Percentiles rank a stretch among this genome's conserved stretches.
Evolutionary conservation across 805 yeast species (phyloP).

Genomic region (Wickerhamomyces tratensis): DNA sequence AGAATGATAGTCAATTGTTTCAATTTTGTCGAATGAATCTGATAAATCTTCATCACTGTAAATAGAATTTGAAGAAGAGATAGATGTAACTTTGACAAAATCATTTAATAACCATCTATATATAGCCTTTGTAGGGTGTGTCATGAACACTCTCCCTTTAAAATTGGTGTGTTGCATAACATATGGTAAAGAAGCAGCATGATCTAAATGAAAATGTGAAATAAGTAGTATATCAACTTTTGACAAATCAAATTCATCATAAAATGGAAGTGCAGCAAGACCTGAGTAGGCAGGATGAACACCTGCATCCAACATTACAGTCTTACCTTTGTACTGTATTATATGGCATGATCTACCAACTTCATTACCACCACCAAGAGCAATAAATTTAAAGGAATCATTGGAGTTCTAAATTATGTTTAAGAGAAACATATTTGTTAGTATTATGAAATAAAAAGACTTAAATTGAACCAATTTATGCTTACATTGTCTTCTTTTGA

Average conservation of each 20-base stretch:
- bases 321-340: constrained; percentile 84
- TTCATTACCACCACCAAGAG: constrained; percentile 97
- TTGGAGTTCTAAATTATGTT: constrained; percentile 3
- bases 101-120: constrained; percentile 93
- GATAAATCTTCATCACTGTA: constrained; percentile 88
- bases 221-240: constrained; percentile 79
- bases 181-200: constrained; percentile 95
- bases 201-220: constrained; percentile 95
- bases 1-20: constrained; percentile 91
- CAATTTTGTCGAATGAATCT: constrained; percentile 81
- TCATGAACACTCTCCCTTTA: constrained; percentile 95
- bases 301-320: constrained; percentile 96
- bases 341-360: constrained; percentile 97
- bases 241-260: constrained; percentile 88
- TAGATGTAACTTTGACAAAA: constrained; percentile 80
- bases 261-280: constrained; percentile 83
- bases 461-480: too few species aligned
- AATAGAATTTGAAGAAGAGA: constrained; percentile 36
- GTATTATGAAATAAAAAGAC: not conserved
- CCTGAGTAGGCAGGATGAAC: constrained; percentile 95
- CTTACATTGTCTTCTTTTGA: not conserved
- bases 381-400: constrained; percentile 56
- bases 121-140: constrained; percentile 97
- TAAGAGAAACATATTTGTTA: not conserved
- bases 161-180: constrained; percentile 96